phyloP scores from a whole-genome alignment of 345 rosid species.

The Tarenaya hassleriana region DNA sequence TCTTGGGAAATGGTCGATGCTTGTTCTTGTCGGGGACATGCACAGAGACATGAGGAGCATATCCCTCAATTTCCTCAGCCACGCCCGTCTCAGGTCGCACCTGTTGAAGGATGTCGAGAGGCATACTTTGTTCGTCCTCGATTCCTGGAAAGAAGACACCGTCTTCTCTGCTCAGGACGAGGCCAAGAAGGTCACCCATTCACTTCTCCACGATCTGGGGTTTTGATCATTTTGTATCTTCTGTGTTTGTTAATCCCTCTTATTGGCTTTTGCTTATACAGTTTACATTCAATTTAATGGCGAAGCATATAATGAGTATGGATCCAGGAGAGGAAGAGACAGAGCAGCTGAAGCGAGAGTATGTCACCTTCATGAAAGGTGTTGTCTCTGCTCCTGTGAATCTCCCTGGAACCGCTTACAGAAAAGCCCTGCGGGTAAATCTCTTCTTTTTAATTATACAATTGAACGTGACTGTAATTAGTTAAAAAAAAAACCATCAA shows the following conservation, averaged over 20 bases:
- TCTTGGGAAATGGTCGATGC: conserved; percentile 98
- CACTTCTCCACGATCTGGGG: not conserved
- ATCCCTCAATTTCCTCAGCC: conserved; percentile 80
- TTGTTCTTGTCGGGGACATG: conserved; percentile 97
- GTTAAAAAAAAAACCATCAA: no score
- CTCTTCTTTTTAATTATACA: no score
- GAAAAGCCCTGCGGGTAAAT: conserved; percentile 80
- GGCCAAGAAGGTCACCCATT: conserved; percentile 67
- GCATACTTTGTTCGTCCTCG: conserved; percentile 70
- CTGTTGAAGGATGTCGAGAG: conserved; percentile 74
- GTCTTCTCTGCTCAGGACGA: conserved; percentile 89
- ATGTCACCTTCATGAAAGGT: conserved; percentile 98
- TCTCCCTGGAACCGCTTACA: conserved; percentile 89
- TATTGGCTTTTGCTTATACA: no score
- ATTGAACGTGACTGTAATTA: no score
- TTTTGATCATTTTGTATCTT: not conserved
- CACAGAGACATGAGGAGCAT: conserved; percentile 91
- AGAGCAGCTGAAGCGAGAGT: conserved; percentile 79
- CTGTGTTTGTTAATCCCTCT: not conserved
- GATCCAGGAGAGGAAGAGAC: conserved; percentile 85
- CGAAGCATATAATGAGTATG: conserved; percentile 92
- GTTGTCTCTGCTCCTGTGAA: conserved; percentile 91
- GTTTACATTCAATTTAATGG: conserved; percentile 97
- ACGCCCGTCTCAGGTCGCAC: conserved; percentile 70
- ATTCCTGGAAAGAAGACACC: conserved; percentile 63